Conservation (phyloP, 2,329 filamentous ascomycete genomes). For the Alternaria tenuissima region DNA sequence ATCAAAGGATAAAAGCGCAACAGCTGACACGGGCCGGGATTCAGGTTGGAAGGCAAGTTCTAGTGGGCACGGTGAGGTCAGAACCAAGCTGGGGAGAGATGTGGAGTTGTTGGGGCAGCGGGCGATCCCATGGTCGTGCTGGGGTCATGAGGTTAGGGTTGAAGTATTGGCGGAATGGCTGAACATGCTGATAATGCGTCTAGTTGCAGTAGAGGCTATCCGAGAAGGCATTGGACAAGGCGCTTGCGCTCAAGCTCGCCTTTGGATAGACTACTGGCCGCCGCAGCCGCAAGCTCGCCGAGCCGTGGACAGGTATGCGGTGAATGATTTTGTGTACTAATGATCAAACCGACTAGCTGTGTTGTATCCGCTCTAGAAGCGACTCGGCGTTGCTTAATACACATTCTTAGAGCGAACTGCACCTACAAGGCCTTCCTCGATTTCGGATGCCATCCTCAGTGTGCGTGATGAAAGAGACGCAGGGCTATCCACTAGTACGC, state of each 20-base stretch:
- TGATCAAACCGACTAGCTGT: background rate
- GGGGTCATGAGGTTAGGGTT: slow-evolving; percentile 14
- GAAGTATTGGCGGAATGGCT: slow-evolving; percentile 24
- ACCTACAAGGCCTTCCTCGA: slow-evolving; percentile 4
- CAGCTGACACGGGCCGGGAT: slow-evolving; percentile 2
- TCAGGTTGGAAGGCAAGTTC: background rate
- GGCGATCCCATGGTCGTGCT: slow-evolving; percentile 18
- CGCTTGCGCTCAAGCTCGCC: slow-evolving; percentile 2
- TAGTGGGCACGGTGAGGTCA: slow-evolving; percentile 1
- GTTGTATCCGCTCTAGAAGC: background rate
- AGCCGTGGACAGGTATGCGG: background rate
- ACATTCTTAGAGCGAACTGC: background rate
- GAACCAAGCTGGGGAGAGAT: slow-evolving; percentile 12
- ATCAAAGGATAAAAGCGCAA: slow-evolving; percentile 11
- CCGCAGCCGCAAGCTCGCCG: slow-evolving; percentile 11
- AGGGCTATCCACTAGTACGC: background rate
- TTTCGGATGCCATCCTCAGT: background rate
- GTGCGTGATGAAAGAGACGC: slow-evolving; percentile 4
- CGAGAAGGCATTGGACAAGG: slow-evolving; percentile 1
- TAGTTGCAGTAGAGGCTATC: slow-evolving; percentile 12
- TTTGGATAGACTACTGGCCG: slow-evolving; percentile 10
- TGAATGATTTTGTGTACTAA: background rate
- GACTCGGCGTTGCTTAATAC: background rate
- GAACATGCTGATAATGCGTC: slow-evolving; percentile 23
- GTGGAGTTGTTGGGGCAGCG: slow-evolving; percentile 21